Evolutionary conservation across 805 yeast species (phyloP), one percentile per base, ranked within the genome.

Genomic region (Pichia manshurica): DNA sequence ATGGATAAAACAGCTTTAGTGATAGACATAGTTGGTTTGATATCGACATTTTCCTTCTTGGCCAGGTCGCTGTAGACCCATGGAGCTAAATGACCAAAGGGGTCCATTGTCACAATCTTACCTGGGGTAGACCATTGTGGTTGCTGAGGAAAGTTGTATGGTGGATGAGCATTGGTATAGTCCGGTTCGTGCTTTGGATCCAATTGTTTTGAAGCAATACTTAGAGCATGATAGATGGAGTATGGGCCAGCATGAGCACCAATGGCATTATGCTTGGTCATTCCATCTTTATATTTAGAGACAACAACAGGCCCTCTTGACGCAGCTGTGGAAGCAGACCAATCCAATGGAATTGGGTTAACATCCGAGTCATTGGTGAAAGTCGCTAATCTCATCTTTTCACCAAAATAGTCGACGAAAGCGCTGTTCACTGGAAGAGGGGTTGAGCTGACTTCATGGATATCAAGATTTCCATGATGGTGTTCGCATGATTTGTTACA

Each of bases 191-290:
- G 78, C 46, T 68, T 63, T 22, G 72, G 65, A 45, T 78, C 71
- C 54, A 81, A 63, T 59, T 79, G 83, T 50, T 74, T 73, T 15
- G 81, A 69, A n/a, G 76, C 85, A 42, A 79, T 75, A 5, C 84
- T 83, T 48, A 81, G 64, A 5, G 85, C 86, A 55, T 80, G 84
- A 64, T 81, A 81, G 41, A 81, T 69, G 22, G 79, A 73, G 56
- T 81, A 81, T 12, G 84, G 76, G 31, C 85, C 85, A 12, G 82
- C 67, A 56, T 78, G 82, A 12, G 84, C 81, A 45, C 86, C 86
- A 52, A 80, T 76, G 36, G 84, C 73, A 56, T 81, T 81, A 59
- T 82, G 81, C 54, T 73, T 74, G 41, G 65, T 49, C 45, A 78
- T 58, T 34, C 84, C 79, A 35, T 71, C 66, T 29, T 68, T 70